Conservation (phyloP, 75 land plant species). For the Selaginella tamariscina region DNA sequence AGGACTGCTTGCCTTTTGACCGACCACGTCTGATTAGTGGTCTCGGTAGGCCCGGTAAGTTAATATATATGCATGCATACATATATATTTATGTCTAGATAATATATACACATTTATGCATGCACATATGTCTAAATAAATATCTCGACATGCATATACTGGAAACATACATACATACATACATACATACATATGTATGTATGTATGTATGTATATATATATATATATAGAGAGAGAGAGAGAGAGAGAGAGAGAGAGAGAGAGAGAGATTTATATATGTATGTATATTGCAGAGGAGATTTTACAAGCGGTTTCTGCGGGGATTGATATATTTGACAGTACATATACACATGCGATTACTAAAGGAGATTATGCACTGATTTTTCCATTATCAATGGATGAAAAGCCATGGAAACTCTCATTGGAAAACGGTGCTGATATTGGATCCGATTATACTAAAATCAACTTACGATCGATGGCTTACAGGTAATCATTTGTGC, state of each 20-base stretch:
- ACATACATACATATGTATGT: too few relatives aligned
- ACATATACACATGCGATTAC: constrained; percentile 79
- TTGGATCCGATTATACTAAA: constrained; percentile 46
- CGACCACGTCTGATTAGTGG: constrained; percentile 57
- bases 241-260: too few relatives aligned
- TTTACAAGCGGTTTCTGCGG: constrained; percentile 77
- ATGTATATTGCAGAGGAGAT: constrained; percentile 65
- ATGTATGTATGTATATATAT: too few relatives aligned
- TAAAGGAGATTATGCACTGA: constrained; percentile 70
- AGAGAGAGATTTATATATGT: too few relatives aligned
- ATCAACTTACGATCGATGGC: constrained; percentile 60
- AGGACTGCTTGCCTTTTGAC: constrained; percentile 56
- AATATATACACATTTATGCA: too few relatives aligned
- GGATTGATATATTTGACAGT: constrained; percentile 82
- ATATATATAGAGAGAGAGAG: too few relatives aligned
- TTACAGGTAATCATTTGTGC: constrained; percentile 43
- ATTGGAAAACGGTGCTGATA: constrained; percentile 17
- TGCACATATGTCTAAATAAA: not conserved
- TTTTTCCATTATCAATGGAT: constrained; percentile 38
- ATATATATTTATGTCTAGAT: not conserved
- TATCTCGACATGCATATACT: too few relatives aligned
- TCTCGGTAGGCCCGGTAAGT: constrained; percentile 75
- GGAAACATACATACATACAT: too few relatives aligned
- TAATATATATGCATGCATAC: not conserved
- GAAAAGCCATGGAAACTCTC: constrained; percentile 13